Evolutionary conservation across 2,329 filamentous ascomycete genomes (phyloP), one percentile per base, ranked within the genome.

Genomic region (Clarireedia paspali): DNA sequence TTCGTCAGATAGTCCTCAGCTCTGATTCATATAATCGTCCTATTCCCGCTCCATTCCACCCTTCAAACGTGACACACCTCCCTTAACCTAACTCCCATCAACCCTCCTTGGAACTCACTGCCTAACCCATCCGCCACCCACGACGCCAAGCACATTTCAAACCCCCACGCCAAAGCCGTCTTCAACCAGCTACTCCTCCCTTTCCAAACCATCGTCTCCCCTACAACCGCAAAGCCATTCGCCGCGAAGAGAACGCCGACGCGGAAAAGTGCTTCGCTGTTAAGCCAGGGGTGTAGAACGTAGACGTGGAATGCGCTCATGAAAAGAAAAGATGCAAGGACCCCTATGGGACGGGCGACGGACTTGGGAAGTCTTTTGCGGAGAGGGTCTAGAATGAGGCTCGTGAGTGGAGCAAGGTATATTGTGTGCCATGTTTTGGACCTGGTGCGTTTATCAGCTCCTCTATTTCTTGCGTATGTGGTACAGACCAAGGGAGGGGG

Each of bases 371-470:
- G 66, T 1, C 61, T 53, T 20, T 64, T 62, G n/a, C 70, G 64
- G 23, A 72, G 59, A 4, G 72, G 72, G 1, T 58, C 59, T 51
- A 74, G 74, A 6, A 69, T 70, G n/a, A 74, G 65, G 6, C 66
- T 70, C 5, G 66, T 67, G 46, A 71, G 73, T 0, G 72, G 72
- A 30, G 71, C 67, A 6, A 71, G 67, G 58, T 74, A 74, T 0
- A 67, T 70, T 51, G 72, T 74, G 50, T 74, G 72, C 72, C 72
- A 74, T 17, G 70, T 73, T 58, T 73, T 71, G 14, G 67, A 68
- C 66, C 66, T 68, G 53, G 15, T 5, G 34, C 34, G 20, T 26
- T 10, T 57, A 10, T 12, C 50, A 40, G 15, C 36, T 44, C 47
- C 20, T 15, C n/a, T 1, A 34, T 27, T 10, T 38, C 24, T 5